Evolutionary conservation across 139 green algal genomes (phyloP), one percentile per base, ranked within the genome.

Genomic region (Picochlorum costavermella): DNA sequence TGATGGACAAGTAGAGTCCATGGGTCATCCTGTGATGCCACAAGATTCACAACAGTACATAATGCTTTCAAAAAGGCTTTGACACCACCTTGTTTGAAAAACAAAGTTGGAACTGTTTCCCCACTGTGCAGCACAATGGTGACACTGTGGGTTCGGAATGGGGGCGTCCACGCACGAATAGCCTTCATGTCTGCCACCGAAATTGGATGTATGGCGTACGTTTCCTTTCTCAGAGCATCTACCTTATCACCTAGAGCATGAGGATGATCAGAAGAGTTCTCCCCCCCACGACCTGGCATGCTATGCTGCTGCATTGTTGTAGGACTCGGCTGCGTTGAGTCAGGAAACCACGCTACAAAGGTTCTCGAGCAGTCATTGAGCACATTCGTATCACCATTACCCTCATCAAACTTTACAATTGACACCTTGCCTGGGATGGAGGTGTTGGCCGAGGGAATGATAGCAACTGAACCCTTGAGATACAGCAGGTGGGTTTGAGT

Each of bases 81-180:
- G 56, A 85, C 63, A 40, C 79, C 79, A 46, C 79, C 79, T 23
- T n/a, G 65, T 25, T 90, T 84, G 72, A 96, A 94, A 63, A 87
- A 78, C 6, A 95, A 71, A 3, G 84, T 86, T 12, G 85, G 83
- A 49, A 95, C 78, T 4, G 82, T 88, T 4, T 93, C 60, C 1
- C 87, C 88, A 61, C 65, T 70, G n/a, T 45, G 45, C 36, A 92
- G 78, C n/a, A 94, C 82, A 26, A 96, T 20, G 9, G 79, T 70
- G 36, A 96, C 65, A 60, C 80, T 70, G 33, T 89, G 88, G 29
- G 49, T 73, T 4, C 84, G 86, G 16, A 95, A 67, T n/a, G 75
- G 50, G 2, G 87, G 80, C 4, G 81, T 79, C 64, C 86, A 80
- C 51, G 73, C 76, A 37, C 80, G 75, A 31, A 96, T 77, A 10